A percentile compares a stretch with the other conserved stretches of the same genome.
Evolutionary conservation across 257 asterid genomes (phyloP).

Genomic region (Solanum sejunctum): DNA sequence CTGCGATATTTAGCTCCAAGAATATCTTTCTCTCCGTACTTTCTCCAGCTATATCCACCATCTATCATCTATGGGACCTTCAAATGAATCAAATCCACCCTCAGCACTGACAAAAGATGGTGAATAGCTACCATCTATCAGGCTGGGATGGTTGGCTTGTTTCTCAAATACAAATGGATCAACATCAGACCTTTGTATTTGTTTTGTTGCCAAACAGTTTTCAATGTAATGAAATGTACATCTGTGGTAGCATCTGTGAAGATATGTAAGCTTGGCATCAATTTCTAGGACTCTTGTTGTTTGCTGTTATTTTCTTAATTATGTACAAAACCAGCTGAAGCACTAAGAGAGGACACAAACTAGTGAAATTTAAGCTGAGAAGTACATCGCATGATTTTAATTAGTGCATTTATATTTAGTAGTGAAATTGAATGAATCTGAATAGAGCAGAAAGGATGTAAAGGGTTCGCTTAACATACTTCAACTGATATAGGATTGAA

Average conservation of each 20-base stretch:
- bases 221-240: conserved; percentile 47
- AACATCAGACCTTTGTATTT: conserved; percentile 72
- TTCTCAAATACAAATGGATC: conserved; percentile 44
- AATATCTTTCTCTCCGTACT: conserved; percentile 44
- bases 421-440: background rate
- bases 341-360: background rate
- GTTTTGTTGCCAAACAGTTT: conserved; percentile 72
- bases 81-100: conserved; percentile 22
- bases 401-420: background rate
- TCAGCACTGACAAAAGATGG: conserved; percentile 26
- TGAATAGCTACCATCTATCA: conserved; percentile 15
- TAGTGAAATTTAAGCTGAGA: background rate
- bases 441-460: background rate
- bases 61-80: conserved; percentile 57
- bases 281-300: background rate
- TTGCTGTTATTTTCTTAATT: background rate
- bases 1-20: conserved; percentile 32
- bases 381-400: background rate
- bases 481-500: background rate
- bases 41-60: conserved; percentile 77
- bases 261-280: background rate
- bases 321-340: background rate
- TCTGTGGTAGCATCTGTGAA: conserved; percentile 69
- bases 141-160: background rate
- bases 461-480: background rate